Percentiles rank a stretch among this genome's conserved stretches.
phyloP scores from a whole-genome alignment of 2,329 filamentous ascomycete genomes.

The Penicillium sp. region DNA sequence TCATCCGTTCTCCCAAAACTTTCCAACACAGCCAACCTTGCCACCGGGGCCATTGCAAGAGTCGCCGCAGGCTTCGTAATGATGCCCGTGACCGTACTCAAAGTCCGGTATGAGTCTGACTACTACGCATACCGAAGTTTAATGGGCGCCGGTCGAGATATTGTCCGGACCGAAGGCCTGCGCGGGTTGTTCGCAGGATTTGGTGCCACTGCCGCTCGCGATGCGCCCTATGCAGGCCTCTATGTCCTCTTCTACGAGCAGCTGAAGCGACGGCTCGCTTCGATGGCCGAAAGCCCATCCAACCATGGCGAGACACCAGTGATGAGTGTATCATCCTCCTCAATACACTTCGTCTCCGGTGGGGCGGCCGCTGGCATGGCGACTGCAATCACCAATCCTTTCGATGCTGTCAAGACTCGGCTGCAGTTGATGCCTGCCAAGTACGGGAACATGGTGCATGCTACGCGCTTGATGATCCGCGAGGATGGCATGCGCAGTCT shows the following conservation, averaged over 20 bases:
- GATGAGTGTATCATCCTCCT: conserved; percentile 36
- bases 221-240: conserved; percentile 93
- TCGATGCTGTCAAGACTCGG: conserved; percentile 93
- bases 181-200: conserved; percentile 91
- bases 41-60: conserved; percentile 79
- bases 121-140: conserved; percentile 82
- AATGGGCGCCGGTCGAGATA: conserved; percentile 69
- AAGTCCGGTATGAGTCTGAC: conserved; percentile 90
- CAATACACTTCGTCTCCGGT: conserved; percentile 83
- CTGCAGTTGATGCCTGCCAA: conserved; percentile 82
- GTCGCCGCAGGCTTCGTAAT: conserved; percentile 85
- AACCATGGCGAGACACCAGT: conserved; percentile 20
- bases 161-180: conserved; percentile 68
- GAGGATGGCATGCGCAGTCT: conserved; percentile 79
- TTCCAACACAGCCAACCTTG: conserved; percentile 78
- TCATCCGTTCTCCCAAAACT: conserved; percentile 79
- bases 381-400: conserved; percentile 89
- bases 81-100: conserved; percentile 95
- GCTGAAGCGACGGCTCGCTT: conserved; percentile 37
- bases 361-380: conserved; percentile 77
- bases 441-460: conserved; percentile 80
- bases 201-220: conserved; percentile 86
- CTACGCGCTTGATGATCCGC: conserved; percentile 71
- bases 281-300: conserved; percentile 19
- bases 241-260: conserved; percentile 92